These are phyloP conservation scores for Paecilomyces fulvus DNA, from an alignment of 2,329 filamentous ascomycete species.

Conservation along the genomic window DNA sequence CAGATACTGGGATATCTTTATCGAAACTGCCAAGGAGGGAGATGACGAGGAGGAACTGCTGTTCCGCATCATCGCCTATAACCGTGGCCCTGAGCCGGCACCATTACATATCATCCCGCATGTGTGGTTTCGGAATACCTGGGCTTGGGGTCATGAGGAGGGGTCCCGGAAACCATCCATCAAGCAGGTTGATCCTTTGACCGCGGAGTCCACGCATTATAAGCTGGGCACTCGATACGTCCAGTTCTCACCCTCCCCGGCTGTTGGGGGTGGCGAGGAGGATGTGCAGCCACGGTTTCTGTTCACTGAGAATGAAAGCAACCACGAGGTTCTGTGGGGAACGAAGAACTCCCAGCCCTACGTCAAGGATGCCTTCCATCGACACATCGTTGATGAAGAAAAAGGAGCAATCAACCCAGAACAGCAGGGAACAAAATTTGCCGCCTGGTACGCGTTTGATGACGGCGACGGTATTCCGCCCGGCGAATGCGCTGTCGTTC, in stretches of 20 bases:
- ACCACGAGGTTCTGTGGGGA: conserved; percentile 67
- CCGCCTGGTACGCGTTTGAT: conserved; percentile 87
- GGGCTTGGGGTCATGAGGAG: conserved; percentile 82
- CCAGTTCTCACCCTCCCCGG: conserved; percentile 81
- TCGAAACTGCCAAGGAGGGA: conserved; percentile 91
- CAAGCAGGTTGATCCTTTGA: conserved; percentile 54
- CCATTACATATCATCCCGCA: conserved; percentile 91
- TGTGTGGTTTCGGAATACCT: conserved; percentile 95
- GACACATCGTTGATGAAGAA: conserved; percentile 73
- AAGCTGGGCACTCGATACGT: conserved; percentile 76
- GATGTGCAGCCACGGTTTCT: conserved; percentile 79
- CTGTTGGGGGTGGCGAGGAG: conserved; percentile 65
- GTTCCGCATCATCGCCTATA: conserved; percentile 94
- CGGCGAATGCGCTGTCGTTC: conserved; percentile 89
- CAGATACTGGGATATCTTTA: conserved; percentile 93
- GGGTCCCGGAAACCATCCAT: conserved; percentile 74
- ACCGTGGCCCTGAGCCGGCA: conserved; percentile 81
- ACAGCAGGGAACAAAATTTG: conserved; percentile 74
- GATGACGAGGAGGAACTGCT: conserved; percentile 84
- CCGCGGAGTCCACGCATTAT: conserved; percentile 68
- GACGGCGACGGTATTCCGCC: conserved; percentile 79
- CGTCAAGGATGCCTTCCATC: conserved; percentile 93
- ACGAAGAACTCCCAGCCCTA: conserved; percentile 72
- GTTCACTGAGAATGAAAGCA: conserved; percentile 95
- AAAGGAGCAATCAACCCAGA: conserved; percentile 74